Base-by-base conservation (phyloP, 495 filamentous ascomycete species). In the Amniculicola lignicola region DNA sequence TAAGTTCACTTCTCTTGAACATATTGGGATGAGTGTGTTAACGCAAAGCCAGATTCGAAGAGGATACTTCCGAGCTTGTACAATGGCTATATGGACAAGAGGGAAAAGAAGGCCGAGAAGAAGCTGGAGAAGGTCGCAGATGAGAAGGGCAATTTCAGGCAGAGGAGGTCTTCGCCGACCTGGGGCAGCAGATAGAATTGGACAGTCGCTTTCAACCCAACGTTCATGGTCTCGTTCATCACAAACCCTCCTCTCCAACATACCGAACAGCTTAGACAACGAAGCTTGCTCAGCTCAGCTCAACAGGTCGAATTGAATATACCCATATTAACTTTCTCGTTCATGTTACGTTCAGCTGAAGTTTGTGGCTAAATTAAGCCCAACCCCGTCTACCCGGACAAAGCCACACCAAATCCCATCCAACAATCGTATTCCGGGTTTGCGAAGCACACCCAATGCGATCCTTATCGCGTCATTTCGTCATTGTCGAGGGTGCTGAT, bases 11-110 rank as follows among this genome's bases (percentile, higher is more conserved):
- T 33, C 24, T 4, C 37, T 18, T 15, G 16, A 9, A 22, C 19
- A 23, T 7, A n/a, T 1, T 19, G 41, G 10, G n/a, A 33, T 33
- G 29, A 7, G 16, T 9, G 6, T 45, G 46, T 46, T 66, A 51
- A 66, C 37, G 1, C 11, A 3, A 2, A n/a, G 41, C 11, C 51
- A 67, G 65, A 89, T 68, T 82, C 80, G 36, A 71, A 72, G 55
- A 70, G 75, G 66, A 69, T 86, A n/a, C 64, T 87, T 43, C 79
- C 81, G 18, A 75, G 75, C 49, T 63, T 77, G 9, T 86, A 86
- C 46, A 85, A 86, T 58, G 65, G 71, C 1, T 67, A 59, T 1
- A 82, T 87, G 64, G 74, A 83, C 51, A 78, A 71, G 69, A 57
- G 72, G 29, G 85, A 87, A 65, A 70, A 67, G 51, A 68, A 67